A percentile compares a stretch with the other conserved stretches of the same genome.
phyloP scores from a whole-genome alignment of 2,329 filamentous ascomycete species.

The Botryotinia calthae region DNA sequence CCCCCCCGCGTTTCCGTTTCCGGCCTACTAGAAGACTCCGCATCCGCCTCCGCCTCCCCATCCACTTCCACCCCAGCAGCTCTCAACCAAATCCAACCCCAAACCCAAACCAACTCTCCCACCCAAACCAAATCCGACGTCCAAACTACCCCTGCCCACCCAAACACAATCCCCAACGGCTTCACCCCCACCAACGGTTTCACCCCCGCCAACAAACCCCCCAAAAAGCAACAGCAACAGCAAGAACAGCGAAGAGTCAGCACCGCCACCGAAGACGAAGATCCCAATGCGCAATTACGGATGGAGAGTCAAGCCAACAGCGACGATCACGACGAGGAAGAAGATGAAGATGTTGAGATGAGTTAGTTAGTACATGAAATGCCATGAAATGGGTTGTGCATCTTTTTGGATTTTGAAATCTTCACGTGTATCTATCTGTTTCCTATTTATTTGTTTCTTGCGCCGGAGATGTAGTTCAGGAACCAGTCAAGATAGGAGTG shows the following conservation, averaged over 20 bases:
- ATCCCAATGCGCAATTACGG: slow-evolving; percentile 38
- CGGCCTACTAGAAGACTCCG: slow-evolving; percentile 12
- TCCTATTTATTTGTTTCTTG: neutral
- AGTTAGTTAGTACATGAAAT: slow-evolving; percentile 24
- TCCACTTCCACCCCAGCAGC: neutral
- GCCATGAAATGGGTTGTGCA: neutral
- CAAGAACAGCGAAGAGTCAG: slow-evolving; percentile 24
- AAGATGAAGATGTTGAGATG: slow-evolving; percentile 37
- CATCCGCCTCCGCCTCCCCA: neutral
- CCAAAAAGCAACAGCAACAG: slow-evolving; percentile 26
- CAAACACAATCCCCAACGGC: neutral
- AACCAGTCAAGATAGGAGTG: neutral
- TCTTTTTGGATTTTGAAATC: neutral
- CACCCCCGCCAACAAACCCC: slow-evolving; percentile 37
- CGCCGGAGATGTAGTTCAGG: neutral
- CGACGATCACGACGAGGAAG: neutral
- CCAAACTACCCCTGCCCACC: neutral
- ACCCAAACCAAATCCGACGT: neutral
- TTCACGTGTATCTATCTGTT: neutral
- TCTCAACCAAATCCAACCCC: neutral
- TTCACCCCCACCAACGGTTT: slow-evolving; percentile 30
- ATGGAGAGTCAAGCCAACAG: slow-evolving; percentile 30
- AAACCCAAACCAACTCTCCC: neutral
- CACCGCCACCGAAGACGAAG: slow-evolving; percentile 27
- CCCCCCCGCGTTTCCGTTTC: slow-evolving; percentile 13